A percentile compares a stretch with the other conserved stretches of the same genome.
phyloP scores from a whole-genome alignment of 2,329 filamentous ascomycete genomes.

The Aspergillus sp. region DNA sequence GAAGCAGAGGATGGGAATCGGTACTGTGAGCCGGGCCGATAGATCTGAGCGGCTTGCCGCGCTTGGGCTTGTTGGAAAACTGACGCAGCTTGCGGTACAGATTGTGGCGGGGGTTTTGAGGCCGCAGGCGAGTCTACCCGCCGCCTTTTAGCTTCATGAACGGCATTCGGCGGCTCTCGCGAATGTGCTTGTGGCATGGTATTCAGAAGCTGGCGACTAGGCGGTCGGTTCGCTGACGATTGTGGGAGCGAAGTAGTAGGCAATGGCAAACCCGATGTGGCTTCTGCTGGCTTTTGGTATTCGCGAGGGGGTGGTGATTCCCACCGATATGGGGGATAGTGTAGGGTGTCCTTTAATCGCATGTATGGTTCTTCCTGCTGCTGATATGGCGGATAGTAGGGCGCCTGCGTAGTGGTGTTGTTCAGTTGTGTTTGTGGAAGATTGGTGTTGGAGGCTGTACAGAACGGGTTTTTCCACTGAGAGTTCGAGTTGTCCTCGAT shows the following conservation, averaged over 20 bases:
- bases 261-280: neutral
- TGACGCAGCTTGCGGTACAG: neutral
- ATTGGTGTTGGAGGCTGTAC: neutral
- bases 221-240: neutral
- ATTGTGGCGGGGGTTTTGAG: neutral
- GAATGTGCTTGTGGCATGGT: neutral
- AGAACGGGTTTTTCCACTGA: slow-evolving; percentile 6
- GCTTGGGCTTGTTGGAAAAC: neutral
- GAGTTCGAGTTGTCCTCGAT: neutral
- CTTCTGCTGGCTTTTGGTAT: neutral
- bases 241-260: neutral
- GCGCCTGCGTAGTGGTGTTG: neutral
- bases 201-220: slow-evolving; percentile 1
- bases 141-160: slow-evolving; percentile 15
- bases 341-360: neutral
- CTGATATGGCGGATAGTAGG: neutral
- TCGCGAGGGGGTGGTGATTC: neutral
- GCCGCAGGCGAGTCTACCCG: slow-evolving; percentile 8
- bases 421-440: neutral
- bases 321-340: slow-evolving; percentile 3
- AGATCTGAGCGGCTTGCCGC: neutral
- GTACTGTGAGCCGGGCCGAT: neutral
- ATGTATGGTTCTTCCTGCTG: slow-evolving; percentile 6
- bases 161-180: neutral
- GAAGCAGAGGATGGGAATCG: neutral